Conservation (phyloP, 352 stramenopile genomes). For the Globisporangium nunn region DNA sequence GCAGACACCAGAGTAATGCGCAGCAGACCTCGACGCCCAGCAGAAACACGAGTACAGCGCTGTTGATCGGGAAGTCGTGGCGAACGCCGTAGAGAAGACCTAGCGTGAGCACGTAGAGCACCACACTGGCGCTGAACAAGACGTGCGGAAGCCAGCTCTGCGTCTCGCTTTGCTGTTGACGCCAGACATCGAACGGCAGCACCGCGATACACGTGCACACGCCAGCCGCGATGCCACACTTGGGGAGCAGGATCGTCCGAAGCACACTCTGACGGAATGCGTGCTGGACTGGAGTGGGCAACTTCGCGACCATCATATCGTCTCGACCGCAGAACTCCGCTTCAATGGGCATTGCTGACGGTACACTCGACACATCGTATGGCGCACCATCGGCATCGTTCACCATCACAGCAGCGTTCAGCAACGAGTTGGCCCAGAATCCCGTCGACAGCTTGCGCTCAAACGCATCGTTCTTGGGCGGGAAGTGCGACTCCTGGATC, state of each 20-base stretch:
- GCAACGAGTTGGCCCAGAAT: constrained; percentile 3
- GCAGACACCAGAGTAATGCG: not conserved
- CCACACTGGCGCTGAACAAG: not conserved
- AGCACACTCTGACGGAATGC: constrained; percentile 19
- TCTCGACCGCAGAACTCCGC: not conserved
- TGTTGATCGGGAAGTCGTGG: constrained; percentile 15
- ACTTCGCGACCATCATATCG: constrained; percentile 9
- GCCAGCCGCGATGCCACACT: not conserved
- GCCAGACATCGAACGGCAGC: constrained; percentile 6
- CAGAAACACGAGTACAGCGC: constrained; percentile 9
- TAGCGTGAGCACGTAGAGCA: constrained; percentile 11
- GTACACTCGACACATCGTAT: not conserved
- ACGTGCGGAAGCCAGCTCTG: constrained; percentile 1
- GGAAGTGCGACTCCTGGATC: constrained; percentile 13
- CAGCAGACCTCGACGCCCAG: constrained; percentile 6
- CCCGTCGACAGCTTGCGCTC: not conserved
- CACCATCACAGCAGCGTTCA: not conserved
- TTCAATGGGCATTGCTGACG: not conserved
- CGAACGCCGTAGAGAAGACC: constrained; percentile 16
- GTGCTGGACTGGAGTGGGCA: constrained; percentile 6
- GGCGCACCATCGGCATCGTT: not conserved
- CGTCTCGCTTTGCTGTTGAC: not conserved
- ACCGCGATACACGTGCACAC: not conserved
- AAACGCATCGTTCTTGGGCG: not conserved
- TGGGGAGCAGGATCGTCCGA: constrained; percentile 1